Base-by-base conservation (phyloP, 2,329 filamentous ascomycete genomes). In the Aspergillus neoniger region DNA sequence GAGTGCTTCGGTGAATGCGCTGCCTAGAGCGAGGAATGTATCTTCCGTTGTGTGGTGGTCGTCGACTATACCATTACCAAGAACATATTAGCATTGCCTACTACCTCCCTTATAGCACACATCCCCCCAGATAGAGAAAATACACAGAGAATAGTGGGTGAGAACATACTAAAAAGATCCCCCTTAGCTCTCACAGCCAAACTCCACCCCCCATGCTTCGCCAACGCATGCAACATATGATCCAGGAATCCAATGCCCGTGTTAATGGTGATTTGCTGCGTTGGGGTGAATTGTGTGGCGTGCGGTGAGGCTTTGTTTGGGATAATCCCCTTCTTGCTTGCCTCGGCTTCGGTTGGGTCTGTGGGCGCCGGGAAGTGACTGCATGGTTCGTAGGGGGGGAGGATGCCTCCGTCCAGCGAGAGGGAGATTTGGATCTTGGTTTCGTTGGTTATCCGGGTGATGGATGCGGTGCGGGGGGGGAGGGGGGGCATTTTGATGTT, bases 31-130 rank as follows among this genome's bases (percentile, higher is more conserved):
- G 67, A 99, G 89, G 80, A 91, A 97, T 61, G 91, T 90, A 76
- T 99, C 95, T 82, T 99, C 95, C 65, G 93, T 90, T 8, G 94
- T 97, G 85, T 99, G 95, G 81, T 99, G 95, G 83, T 98, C 95
- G 80, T 99, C 95, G 76, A 99, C 92, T 94, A 30, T 38, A 30
- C 7, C 12, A 54, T 43, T 21, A 14, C 15, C 8, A 14, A 25
- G 17, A 17, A 49, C 49, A 52, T 41, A 15, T n/a, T 25, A 25
- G 15, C 14, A 38, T 15, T n/a, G n/a, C n/a, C n/a, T n/a, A n/a
- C n/a, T n/a, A n/a, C n/a, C n/a, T n/a, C n/a, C n/a, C n/a, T n/a
- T n/a, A n/a, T n/a, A n/a, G n/a, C n/a, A n/a, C n/a, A 9, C 28
- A 25, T 41, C 38, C 38, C 38, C 15, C n/a, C n/a, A 17, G 14